Conservation (phyloP, 345 rosid genomes). For the Nasturtium officinale region DNA sequence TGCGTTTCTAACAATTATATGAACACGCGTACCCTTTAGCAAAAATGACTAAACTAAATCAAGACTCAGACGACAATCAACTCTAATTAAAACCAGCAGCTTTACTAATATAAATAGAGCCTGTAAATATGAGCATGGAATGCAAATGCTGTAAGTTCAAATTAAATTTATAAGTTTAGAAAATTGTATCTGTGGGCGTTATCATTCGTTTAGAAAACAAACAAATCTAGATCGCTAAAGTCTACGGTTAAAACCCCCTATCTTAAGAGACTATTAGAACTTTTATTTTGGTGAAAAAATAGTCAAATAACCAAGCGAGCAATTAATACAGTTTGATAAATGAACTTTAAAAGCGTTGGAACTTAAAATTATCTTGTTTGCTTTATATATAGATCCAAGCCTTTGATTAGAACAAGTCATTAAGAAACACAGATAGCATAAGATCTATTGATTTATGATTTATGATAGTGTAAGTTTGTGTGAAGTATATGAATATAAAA, state of each 20-base stretch:
- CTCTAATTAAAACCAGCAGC: no score
- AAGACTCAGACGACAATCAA: neutral
- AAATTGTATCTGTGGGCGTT: neutral
- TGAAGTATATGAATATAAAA: neutral
- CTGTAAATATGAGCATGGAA: neutral
- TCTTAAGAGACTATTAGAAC: neutral
- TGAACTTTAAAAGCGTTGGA: slow-evolving; percentile 13
- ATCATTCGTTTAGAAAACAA: neutral
- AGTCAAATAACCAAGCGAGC: slow-evolving; percentile 7
- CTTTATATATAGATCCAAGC: slow-evolving; percentile 14
- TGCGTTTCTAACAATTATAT: neutral
- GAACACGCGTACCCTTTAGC: neutral
- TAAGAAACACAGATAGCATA: slow-evolving; percentile 13
- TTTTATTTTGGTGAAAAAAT: neutral
- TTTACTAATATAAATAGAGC: neutral
- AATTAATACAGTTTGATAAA: slow-evolving; percentile 23
- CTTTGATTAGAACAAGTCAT: slow-evolving; percentile 20
- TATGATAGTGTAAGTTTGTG: slow-evolving; percentile 5
- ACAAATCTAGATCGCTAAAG: neutral
- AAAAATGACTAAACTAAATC: neutral
- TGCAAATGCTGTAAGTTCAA: neutral
- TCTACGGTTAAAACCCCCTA: slow-evolving; percentile 16
- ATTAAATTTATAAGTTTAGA: slow-evolving; percentile 7
- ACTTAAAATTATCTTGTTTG: slow-evolving; percentile 12
- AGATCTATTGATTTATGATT: neutral